phyloP scores from a whole-genome alignment of 2,329 filamentous ascomycete genomes.

The Colletotrichum orchidophilum region DNA sequence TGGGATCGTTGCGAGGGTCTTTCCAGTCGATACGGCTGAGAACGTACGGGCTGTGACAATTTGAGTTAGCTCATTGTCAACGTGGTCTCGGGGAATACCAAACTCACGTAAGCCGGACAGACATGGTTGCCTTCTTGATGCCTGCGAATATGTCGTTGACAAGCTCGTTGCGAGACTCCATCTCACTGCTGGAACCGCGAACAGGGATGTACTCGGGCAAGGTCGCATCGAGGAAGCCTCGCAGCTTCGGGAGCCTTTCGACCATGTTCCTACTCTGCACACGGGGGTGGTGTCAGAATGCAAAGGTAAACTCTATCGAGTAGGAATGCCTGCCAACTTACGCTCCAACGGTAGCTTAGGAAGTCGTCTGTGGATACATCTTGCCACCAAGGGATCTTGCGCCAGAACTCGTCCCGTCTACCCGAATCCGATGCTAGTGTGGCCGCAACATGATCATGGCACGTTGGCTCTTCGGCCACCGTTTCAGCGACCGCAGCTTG shows the following conservation, averaged over 20 bases:
- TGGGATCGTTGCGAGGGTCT: conserved; percentile 66
- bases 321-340: conserved; percentile 44
- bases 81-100: neutral
- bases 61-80: neutral
- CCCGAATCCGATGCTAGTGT: conserved; percentile 2
- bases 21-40: conserved; percentile 68
- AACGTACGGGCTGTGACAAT: conserved; percentile 59
- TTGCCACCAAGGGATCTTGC: conserved; percentile 58
- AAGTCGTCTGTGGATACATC: conserved; percentile 58
- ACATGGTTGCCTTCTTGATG: conserved; percentile 65
- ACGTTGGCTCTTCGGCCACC: neutral
- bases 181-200: conserved; percentile 40
- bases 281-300: neutral
- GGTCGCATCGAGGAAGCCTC: conserved; percentile 57
- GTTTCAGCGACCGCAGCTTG: conserved; percentile 2
- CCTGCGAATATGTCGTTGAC: conserved; percentile 63
- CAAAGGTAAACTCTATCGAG: neutral
- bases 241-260: conserved; percentile 55
- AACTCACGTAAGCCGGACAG: conserved; percentile 63
- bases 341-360: conserved; percentile 63
- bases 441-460: neutral
- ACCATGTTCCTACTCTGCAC: conserved; percentile 59
- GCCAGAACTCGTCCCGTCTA: conserved; percentile 57
- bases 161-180: conserved; percentile 61
- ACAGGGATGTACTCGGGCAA: conserved; percentile 60